phyloP scores from a whole-genome alignment of 768 basidiomycete species.

The Scleroderma bovista region DNA sequence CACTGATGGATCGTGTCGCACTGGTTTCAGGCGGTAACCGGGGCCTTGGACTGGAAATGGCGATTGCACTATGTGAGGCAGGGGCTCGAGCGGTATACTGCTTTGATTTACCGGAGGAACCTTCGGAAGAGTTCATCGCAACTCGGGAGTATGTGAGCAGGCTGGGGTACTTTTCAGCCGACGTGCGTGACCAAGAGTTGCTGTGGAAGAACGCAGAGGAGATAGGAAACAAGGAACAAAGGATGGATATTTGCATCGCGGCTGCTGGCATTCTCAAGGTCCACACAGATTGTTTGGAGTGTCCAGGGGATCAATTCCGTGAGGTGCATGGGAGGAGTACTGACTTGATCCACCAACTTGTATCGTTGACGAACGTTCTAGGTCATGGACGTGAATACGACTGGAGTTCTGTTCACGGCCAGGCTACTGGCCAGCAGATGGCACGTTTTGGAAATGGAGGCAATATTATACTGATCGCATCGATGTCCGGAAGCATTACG shows the following conservation, averaged over 20 bases:
- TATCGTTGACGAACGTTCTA: slow-evolving; percentile 18
- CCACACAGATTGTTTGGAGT: slow-evolving; percentile 59
- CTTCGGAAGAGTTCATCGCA: slow-evolving; percentile 53
- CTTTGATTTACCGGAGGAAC: slow-evolving; percentile 51
- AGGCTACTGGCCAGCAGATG: slow-evolving; percentile 59
- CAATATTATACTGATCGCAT: slow-evolving; percentile 55
- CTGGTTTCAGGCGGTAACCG: slow-evolving; percentile 62
- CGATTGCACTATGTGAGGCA: slow-evolving; percentile 64
- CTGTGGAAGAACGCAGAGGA: slow-evolving; percentile 53
- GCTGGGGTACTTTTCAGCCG: slow-evolving; percentile 54
- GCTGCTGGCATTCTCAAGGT: slow-evolving; percentile 68
- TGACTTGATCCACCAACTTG: no score
- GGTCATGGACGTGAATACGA: slow-evolving; percentile 64
- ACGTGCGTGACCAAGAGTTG: slow-evolving; percentile 58
- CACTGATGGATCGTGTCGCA: slow-evolving; percentile 50
- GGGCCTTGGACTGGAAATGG: slow-evolving; percentile 82
- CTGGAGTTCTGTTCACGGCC: slow-evolving; percentile 58
- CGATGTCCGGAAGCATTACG: slow-evolving; percentile 63
- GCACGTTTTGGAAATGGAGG: slow-evolving; percentile 40
- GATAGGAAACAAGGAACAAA: slow-evolving; percentile 62
- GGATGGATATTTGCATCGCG: slow-evolving; percentile 73
- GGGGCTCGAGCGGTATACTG: slow-evolving; percentile 69
- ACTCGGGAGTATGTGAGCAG: slow-evolving; percentile 47
- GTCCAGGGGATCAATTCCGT: slow-evolving; percentile 58
- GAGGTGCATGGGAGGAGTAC: slow-evolving; percentile 36